Evolutionary conservation across 805 yeast species (phyloP), one percentile per base, ranked within the genome.

Genomic region (Candida qinlingensis): DNA sequence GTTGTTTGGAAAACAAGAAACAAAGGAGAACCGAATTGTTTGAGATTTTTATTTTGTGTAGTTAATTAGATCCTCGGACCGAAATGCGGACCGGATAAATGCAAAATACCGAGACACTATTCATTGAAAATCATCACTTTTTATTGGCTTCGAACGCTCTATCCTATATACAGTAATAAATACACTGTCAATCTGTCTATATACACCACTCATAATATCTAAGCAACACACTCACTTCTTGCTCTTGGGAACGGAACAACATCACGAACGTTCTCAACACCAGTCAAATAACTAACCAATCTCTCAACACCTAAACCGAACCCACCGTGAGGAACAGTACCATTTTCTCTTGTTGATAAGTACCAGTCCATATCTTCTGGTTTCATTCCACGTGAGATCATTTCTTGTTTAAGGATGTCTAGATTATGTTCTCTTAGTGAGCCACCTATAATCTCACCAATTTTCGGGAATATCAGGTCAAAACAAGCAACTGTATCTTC

Each of bases 291-390:
- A 47, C 85, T 80, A 12, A 94, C 64, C 31, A 94, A 67, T 51
- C 99, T 72, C 64, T 94, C 99, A 56, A 91, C 80, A 0, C 99
- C 99, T 73, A 94, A 71, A 0, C 99, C 99, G 67, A 85, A 94
- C 0, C 99, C 99, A 42, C 99, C 99, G 63, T 92, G 98, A 0
- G 97, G 96, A 26, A 83, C 83, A 3, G 86, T 71, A 0, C 97
- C 98, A 56, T 85, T 82, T 52, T 71, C 71, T 51, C 99, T 73
- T 7, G 86, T 71, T 1, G 83, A 77, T 29, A 84, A 56, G 61
- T 91, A 94, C 99, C 99, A 94, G 31, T 77, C 73, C 64, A 94
- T 64, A 2, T 73, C 76, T 3, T 63, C 60, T 0, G 60, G 42
- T 46, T 78, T 75, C 91, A 90, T 86, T 2, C 69, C 70, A 47